Evolutionary conservation across 2,329 filamentous ascomycete species (phyloP), one percentile per base, ranked within the genome.

Genomic region (Pezicula neosporulosa): DNA sequence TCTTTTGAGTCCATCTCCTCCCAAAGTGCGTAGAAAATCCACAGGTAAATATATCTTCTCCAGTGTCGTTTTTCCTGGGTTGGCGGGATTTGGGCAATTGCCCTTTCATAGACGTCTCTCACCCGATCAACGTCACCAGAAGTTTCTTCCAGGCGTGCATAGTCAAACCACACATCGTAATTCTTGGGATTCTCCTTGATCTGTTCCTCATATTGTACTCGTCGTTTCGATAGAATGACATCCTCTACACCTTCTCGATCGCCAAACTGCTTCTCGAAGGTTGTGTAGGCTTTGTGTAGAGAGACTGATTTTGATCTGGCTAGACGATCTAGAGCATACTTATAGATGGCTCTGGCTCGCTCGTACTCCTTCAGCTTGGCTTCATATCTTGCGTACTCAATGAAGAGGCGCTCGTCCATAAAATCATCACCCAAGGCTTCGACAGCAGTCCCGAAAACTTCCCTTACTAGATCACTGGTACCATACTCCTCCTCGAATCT

Each of bases 151-250:
- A 99, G 74, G 7, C 89, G 82, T 24, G 92, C 91, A 68, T 93
- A 96, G 70, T 97, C 94, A 61, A 99, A 93, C 94, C 94, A 99
- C 12, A 86, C 82, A 65, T 99, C 94, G 74, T 99, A 99, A 70
- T 97, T 97, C 65, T 95, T 94, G 2, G 92, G 83, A 63, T 96
- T 97, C 66, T 95, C 89, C 64, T 91, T 93, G 59, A 97, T 82
- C 65, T 94, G 87, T 60, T 96, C 90, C 70, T 99, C 94, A 70
- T 99, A 99, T 56, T 94, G 85, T 16, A 96, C 87, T 62, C 94
- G 80, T 60, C 94, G 82, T 69, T 99, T 99, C 15, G 91, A 91
- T n/a, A 97, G 69, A 28, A 99, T 90, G 8, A 97, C 92, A 67
- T 97, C 90, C 63, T 97, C 93, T 2, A 99, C 90, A 4, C 94